phyloP scores from a whole-genome alignment of 2,329 filamentous ascomycete species.

The Alternaria triticina region DNA sequence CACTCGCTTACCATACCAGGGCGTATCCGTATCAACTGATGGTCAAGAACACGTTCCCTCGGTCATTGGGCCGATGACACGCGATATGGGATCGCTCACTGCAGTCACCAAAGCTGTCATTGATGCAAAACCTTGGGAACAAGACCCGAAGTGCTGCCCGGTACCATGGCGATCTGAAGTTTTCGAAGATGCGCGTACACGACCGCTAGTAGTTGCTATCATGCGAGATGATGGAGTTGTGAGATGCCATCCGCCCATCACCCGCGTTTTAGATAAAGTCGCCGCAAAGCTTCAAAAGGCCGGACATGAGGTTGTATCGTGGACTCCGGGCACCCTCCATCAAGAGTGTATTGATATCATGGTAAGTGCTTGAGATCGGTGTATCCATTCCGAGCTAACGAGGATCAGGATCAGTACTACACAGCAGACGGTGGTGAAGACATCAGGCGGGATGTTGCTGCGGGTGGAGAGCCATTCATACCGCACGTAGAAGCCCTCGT shows the following conservation, averaged over 20 bases:
- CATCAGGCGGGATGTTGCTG: conserved; percentile 60
- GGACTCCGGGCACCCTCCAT: conserved; percentile 59
- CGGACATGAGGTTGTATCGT: conserved; percentile 63
- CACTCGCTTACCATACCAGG: conserved; percentile 63
- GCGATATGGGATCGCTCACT: conserved; percentile 59
- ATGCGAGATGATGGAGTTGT: conserved; percentile 62
- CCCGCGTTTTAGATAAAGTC: conserved; percentile 53
- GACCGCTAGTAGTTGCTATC: conserved; percentile 58
- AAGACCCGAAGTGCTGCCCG: conserved; percentile 61
- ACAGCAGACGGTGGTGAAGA: conserved; percentile 69
- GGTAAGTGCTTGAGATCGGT: conserved; percentile 37
- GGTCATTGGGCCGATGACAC: conserved; percentile 65
- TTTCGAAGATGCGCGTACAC: conserved; percentile 51
- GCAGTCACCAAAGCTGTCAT: conserved; percentile 58
- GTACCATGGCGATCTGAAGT: conserved; percentile 60
- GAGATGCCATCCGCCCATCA: conserved; percentile 60
- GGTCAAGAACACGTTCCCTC: conserved; percentile 71
- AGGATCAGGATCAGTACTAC: conserved; percentile 63
- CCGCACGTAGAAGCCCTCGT: conserved; percentile 61
- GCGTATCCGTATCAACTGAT: conserved; percentile 66
- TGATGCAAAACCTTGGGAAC: conserved; percentile 58
- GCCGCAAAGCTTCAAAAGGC: conserved; percentile 49
- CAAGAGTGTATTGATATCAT: conserved; percentile 63
- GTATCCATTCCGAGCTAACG: neutral
- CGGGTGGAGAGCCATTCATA: conserved; percentile 62